phyloP scores from a whole-genome alignment of 2,329 filamentous ascomycete species.

The Penicillium hesseltinei region DNA sequence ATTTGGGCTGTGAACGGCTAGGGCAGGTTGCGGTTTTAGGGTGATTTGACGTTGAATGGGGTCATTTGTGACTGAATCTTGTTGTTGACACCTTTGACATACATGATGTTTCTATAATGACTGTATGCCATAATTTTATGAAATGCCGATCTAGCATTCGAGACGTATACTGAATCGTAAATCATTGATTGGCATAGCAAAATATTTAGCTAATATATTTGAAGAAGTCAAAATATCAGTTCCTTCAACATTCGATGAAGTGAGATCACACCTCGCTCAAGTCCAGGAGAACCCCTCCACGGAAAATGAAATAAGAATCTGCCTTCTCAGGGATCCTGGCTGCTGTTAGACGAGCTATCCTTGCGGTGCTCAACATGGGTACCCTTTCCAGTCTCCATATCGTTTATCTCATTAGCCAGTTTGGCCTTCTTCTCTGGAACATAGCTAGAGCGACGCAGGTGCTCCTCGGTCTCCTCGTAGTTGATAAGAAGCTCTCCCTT shows the following conservation, averaged over 20 bases:
- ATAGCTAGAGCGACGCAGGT: slow-evolving; percentile 29
- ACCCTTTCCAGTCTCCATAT: slow-evolving; percentile 23
- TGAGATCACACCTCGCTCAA: too few species aligned
- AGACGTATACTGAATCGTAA: background rate
- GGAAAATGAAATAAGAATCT: background rate
- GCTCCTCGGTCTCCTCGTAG: slow-evolving; percentile 46
- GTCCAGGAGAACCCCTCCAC: too few species aligned
- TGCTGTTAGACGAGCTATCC: slow-evolving; percentile 16
- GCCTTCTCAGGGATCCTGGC: slow-evolving; percentile 26
- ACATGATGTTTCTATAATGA: background rate
- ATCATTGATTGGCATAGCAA: background rate
- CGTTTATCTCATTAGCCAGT: slow-evolving; percentile 1
- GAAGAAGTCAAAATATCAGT: too few species aligned
- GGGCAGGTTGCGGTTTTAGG: too few species aligned
- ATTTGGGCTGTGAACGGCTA: slow-evolving; percentile 13
- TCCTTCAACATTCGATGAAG: too few species aligned
- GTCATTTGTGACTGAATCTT: background rate
- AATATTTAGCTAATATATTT: too few species aligned
- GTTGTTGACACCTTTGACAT: background rate
- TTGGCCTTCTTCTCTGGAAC: slow-evolving; percentile 18
- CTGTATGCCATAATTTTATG: background rate
- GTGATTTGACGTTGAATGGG: background rate
- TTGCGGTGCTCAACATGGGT: slow-evolving; percentile 20
- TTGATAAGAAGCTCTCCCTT: slow-evolving; percentile 55
- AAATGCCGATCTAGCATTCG: background rate